Conservation (phyloP, 1,139 yeast genomes). For the Kurtzmaniella quercitrusa region DNA sequence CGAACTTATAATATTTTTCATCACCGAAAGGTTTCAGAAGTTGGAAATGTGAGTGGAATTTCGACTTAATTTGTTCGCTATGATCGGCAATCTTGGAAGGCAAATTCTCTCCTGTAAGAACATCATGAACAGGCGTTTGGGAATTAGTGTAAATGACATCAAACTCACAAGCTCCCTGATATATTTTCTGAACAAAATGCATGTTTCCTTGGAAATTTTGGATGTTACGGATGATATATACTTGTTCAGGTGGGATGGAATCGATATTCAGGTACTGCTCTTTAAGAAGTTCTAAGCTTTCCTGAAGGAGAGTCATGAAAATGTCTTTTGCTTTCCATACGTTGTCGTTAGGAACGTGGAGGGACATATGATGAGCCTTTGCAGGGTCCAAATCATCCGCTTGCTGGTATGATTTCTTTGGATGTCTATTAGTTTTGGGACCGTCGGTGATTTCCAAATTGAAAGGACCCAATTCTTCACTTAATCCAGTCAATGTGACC, state of each 20-base stretch:
- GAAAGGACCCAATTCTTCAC: constrained; percentile 55
- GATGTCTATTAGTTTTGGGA: constrained; percentile 40
- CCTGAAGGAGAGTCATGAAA: constrained; percentile 65
- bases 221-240: constrained; percentile 56
- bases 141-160: constrained; percentile 59
- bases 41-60: constrained; percentile 52
- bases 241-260: constrained; percentile 43
- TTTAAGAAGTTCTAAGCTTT: constrained; percentile 48
- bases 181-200: constrained; percentile 75
- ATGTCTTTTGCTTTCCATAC: constrained; percentile 82
- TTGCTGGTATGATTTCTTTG: constrained; percentile 21
- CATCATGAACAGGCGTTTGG: constrained; percentile 33
- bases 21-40: constrained; percentile 54
- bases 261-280: constrained; percentile 22
- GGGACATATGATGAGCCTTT: constrained; percentile 60
- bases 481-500: constrained; percentile 47
- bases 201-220: constrained; percentile 67
- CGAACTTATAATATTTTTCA: constrained; percentile 51
- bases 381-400: constrained; percentile 47
- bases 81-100: constrained; percentile 33
- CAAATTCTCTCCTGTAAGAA: constrained; percentile 41
- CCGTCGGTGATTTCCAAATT: constrained; percentile 48
- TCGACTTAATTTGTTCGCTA: constrained; percentile 42
- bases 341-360: constrained; percentile 67
- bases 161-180: constrained; percentile 72